Evolutionary conservation across 495 filamentous ascomycete genomes (phyloP), one percentile per base, ranked within the genome.

Genomic region (Xylona heveae): DNA sequence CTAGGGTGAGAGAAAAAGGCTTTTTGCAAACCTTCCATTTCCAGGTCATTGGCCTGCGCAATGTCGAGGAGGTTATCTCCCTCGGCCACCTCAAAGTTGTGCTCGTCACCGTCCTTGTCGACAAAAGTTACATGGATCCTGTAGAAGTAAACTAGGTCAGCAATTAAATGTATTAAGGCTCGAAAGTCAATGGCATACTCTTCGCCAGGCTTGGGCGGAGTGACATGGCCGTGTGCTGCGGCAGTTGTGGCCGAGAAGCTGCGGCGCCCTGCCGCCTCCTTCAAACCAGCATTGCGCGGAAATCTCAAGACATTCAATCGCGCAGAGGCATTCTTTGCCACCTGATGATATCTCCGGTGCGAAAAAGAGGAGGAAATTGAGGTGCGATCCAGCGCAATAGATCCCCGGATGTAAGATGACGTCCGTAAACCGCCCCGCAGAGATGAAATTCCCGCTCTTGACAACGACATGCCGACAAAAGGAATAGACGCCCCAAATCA

Each of bases 21-120:
- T 25, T 4, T 25, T 19, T 17, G 34, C 43, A 37, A 51, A 71
- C 70, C 88, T 60, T 97, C 88, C 85, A 97, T 94, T 52, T 97
- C 88, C 7, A 97, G 53, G 45, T 95, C 88, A 53, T 95, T 67
- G 21, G 74, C 77, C 53, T 94, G 85, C 12, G 88, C 88, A 42
- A 97, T 88, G 42, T 92, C 82, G 21, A 97, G 59, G 30, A 97
- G 53, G 48, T 97, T 95, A 50, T 92, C 79, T 19, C 88, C 90
- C 45, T 73, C 67, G 3, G 69, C 56, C 7, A 92, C 83, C 41
- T 78, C 71, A 44, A 92, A 64, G 28, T 69, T 74, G 46, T 78
- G 64, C 43, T 68, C 60, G 3, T 62, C 56, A 15, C 69, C 69
- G n/a, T 95, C 83, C 52, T 95, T 95, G 53, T 94, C 83, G 42